A percentile compares a stretch with the other conserved stretches of the same genome.
These are phyloP conservation scores for Metschnikowia koreensis DNA, from an alignment of 805 yeast genomes.

Conservation along the genomic window DNA sequence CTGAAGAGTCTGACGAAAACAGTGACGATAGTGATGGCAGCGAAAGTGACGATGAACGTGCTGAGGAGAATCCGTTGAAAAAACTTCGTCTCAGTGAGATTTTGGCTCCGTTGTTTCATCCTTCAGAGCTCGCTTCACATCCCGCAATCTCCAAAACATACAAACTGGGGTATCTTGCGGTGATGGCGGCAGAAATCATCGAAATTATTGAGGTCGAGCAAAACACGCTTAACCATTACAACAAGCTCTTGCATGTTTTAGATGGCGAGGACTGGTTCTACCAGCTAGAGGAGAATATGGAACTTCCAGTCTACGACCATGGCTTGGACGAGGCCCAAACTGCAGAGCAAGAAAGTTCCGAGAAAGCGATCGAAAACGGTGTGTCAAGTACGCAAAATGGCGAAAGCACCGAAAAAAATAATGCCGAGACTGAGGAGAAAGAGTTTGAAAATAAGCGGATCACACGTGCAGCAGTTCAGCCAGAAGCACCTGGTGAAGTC, in stretches of 20 bases:
- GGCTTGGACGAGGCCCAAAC: slow-evolving; percentile 37
- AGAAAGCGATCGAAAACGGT: slow-evolving; percentile 13
- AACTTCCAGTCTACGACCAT: slow-evolving; percentile 69
- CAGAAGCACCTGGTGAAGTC: slow-evolving; percentile 59
- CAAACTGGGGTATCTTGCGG: slow-evolving; percentile 47
- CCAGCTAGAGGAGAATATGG: slow-evolving; percentile 60
- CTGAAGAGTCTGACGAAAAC: not conserved
- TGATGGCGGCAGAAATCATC: slow-evolving; percentile 68
- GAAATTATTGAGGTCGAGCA: slow-evolving; percentile 82
- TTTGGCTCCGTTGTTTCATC: slow-evolving; percentile 75
- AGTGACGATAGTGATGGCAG: not conserved
- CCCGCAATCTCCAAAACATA: slow-evolving; percentile 68
- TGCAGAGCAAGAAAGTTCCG: slow-evolving; percentile 5
- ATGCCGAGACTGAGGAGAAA: slow-evolving; percentile 14
- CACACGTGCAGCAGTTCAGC: slow-evolving; percentile 11
- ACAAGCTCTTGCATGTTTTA: slow-evolving; percentile 71
- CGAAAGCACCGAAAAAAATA: not conserved
- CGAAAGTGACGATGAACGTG: slow-evolving; percentile 21
- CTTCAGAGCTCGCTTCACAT: slow-evolving; percentile 73
- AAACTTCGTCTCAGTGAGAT: slow-evolving; percentile 42
- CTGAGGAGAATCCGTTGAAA: slow-evolving; percentile 26
- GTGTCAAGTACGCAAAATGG: not conserved
- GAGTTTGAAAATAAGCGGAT: slow-evolving; percentile 13
- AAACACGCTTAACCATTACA: slow-evolving; percentile 64
- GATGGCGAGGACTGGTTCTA: slow-evolving; percentile 84